A percentile compares a stretch with the other conserved stretches of the same genome.
Conservation (phyloP, 1,139 yeast genomes). For the Saccharomyces pastorianus region DNA sequence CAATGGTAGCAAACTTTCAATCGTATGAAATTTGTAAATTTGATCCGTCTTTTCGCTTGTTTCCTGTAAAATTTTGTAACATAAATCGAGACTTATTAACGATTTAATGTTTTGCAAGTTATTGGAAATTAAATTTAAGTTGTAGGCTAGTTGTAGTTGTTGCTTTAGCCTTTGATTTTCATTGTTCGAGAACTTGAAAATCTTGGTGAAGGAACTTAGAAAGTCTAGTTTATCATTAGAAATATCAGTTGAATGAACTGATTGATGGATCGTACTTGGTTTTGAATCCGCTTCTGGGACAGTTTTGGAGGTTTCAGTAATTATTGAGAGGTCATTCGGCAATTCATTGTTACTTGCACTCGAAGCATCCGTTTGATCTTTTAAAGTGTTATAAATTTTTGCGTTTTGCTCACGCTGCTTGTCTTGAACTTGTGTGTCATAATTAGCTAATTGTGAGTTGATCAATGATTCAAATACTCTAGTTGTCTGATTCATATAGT, state of each 20-base stretch:
- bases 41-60: slow-evolving; percentile 39
- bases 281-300: neutral
- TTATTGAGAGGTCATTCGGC: neutral
- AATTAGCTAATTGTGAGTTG: slow-evolving; percentile 29
- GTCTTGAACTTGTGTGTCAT: slow-evolving; percentile 31
- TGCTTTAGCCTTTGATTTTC: slow-evolving; percentile 35
- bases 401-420: slow-evolving; percentile 25
- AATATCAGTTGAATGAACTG: slow-evolving; percentile 16
- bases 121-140: slow-evolving; percentile 42
- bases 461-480: slow-evolving; percentile 31
- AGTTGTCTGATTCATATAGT: slow-evolving; percentile 37
- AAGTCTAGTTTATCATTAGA: slow-evolving; percentile 33
- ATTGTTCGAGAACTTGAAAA: slow-evolving; percentile 42
- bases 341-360: slow-evolving; percentile 13
- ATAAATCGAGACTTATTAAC: slow-evolving; percentile 40
- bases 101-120: slow-evolving; percentile 39
- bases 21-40: slow-evolving; percentile 27
- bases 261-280: neutral
- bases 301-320: neutral
- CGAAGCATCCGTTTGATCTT: slow-evolving; percentile 13
- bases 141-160: slow-evolving; percentile 44
- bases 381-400: slow-evolving; percentile 19
- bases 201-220: slow-evolving; percentile 54
- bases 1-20: slow-evolving; percentile 18
- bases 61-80: slow-evolving; percentile 37